Percentiles rank a stretch among this genome's conserved stretches.
Evolutionary conservation across 2,329 filamentous ascomycete species (phyloP).

Genomic region (Penicillium expansum): DNA sequence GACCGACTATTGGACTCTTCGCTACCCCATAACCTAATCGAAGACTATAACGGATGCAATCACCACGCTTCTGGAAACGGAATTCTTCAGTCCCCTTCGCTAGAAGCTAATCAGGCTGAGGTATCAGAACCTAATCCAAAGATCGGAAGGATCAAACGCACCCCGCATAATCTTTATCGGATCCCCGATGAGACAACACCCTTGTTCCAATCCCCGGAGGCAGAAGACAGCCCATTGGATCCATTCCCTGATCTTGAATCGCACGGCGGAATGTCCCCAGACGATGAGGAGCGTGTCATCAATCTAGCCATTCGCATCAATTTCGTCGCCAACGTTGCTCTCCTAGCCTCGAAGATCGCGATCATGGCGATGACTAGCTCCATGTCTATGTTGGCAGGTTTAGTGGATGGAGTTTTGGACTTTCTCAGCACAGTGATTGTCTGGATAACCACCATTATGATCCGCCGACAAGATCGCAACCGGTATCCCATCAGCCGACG

Average conservation of each 20-base stretch:
- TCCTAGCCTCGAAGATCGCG: constrained; percentile 72
- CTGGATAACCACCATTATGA: constrained; percentile 59
- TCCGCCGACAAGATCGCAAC: constrained; percentile 59
- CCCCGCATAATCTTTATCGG: constrained; percentile 82
- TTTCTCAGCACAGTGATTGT: constrained; percentile 63
- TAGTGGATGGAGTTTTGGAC: constrained; percentile 65
- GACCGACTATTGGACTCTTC: constrained; percentile 87
- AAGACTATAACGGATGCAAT: constrained; percentile 64
- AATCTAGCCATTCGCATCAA: constrained; percentile 87
- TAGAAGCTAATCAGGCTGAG: constrained; percentile 49
- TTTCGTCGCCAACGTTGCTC: constrained; percentile 70
- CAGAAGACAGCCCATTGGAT: constrained; percentile 54
- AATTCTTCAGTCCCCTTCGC: constrained; percentile 40
- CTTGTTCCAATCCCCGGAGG: constrained; percentile 47
- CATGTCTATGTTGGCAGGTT: constrained; percentile 63
- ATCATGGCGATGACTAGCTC: constrained; percentile 74
- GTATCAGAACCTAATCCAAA: constrained; percentile 46
- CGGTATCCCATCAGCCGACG: constrained; percentile 63
- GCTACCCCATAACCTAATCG: constrained; percentile 85
- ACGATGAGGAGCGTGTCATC: constrained; percentile 72
- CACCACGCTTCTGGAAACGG: background rate
- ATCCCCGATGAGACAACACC: constrained; percentile 45
- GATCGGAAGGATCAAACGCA: constrained; percentile 60
- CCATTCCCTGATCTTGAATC: constrained; percentile 45
- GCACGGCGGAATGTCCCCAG: constrained; percentile 50